phyloP scores from a whole-genome alignment of 768 basidiomycete species.

The Guyanaporus albipodus region DNA sequence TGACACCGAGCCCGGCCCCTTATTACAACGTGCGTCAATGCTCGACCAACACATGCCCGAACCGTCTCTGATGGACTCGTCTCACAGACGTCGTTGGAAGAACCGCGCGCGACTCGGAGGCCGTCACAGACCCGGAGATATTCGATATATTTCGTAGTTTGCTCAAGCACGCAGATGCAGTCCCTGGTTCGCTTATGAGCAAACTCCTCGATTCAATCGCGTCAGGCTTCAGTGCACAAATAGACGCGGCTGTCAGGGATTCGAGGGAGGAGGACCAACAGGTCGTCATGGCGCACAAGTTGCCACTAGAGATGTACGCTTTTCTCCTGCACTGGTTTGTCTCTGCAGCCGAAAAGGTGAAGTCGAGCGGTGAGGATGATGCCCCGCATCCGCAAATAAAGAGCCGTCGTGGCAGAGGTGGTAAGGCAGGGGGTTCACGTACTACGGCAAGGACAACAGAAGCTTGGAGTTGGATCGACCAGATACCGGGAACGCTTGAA shows the following conservation, averaged over 20 bases:
- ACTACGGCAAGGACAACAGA: slow-evolving; percentile 43
- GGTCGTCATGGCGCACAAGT: slow-evolving; percentile 57
- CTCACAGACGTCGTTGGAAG: slow-evolving; percentile 69
- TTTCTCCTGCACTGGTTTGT: slow-evolving; percentile 95
- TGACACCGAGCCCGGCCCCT: slow-evolving; percentile 46
- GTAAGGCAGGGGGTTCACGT: slow-evolving; percentile 42
- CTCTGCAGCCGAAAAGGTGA: slow-evolving; percentile 72
- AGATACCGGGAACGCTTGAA: slow-evolving; percentile 65
- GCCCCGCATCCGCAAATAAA: slow-evolving; percentile 45
- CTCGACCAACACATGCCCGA: background rate
- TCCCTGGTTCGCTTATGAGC: slow-evolving; percentile 65
- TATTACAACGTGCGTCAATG: slow-evolving; percentile 54
- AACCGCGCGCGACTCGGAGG: slow-evolving; percentile 74
- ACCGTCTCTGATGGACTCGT: slow-evolving; percentile 7
- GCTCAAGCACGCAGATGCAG: slow-evolving; percentile 65
- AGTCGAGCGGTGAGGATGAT: slow-evolving; percentile 45
- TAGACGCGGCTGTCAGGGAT: slow-evolving; percentile 69
- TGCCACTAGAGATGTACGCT: slow-evolving; percentile 84
- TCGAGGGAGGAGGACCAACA: slow-evolving; percentile 67
- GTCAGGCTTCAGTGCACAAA: slow-evolving; percentile 68
- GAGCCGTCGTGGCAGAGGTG: slow-evolving; percentile 56
- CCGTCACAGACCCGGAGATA: slow-evolving; percentile 59
- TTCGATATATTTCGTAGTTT: slow-evolving; percentile 83
- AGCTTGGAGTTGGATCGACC: slow-evolving; percentile 72
- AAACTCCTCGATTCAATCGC: slow-evolving; percentile 86